Percentiles rank a stretch among this genome's conserved stretches.
phyloP scores from a whole-genome alignment of 768 basidiomycete species.

The Sutorius australiensis region DNA sequence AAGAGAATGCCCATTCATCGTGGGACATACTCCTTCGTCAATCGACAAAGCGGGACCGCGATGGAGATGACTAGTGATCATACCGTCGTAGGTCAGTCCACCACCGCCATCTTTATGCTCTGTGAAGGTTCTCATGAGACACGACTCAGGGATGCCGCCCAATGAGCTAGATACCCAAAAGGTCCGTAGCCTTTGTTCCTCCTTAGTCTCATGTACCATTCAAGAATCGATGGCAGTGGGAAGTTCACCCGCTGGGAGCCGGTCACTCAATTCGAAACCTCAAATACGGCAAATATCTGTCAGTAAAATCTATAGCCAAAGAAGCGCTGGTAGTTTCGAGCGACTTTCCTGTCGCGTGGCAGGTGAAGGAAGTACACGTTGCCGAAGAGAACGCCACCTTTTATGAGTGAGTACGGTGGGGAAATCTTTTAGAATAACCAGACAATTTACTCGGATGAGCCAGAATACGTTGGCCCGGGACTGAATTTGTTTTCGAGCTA shows the following conservation, averaged over 20 bases:
- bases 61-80: conserved; percentile 28
- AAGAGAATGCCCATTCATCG: conserved; percentile 28
- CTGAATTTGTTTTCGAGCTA: conserved; percentile 26
- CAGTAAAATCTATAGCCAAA: conserved; percentile 24
- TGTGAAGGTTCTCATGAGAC: not conserved
- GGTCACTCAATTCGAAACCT: conserved; percentile 30
- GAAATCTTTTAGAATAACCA: not conserved
- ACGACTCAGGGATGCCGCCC: conserved; percentile 27
- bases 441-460: not conserved
- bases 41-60: conserved; percentile 32
- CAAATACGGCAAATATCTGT: conserved; percentile 30
- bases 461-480: conserved; percentile 31
- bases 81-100: conserved; percentile 21
- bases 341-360: conserved; percentile 30
- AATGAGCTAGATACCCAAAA: conserved; percentile 28
- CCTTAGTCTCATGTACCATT: not conserved
- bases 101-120: not conserved
- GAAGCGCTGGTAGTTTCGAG: conserved; percentile 23
- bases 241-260: conserved; percentile 27
- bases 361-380: conserved; percentile 24
- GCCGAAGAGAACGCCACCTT: conserved; percentile 27
- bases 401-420: conserved; percentile 19
- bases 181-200: conserved; percentile 6
- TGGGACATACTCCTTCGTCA: conserved; percentile 29
- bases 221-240: conserved; percentile 20